Base-by-base conservation (phyloP, 768 basidiomycete species). In the Exsudoporus frostii region DNA sequence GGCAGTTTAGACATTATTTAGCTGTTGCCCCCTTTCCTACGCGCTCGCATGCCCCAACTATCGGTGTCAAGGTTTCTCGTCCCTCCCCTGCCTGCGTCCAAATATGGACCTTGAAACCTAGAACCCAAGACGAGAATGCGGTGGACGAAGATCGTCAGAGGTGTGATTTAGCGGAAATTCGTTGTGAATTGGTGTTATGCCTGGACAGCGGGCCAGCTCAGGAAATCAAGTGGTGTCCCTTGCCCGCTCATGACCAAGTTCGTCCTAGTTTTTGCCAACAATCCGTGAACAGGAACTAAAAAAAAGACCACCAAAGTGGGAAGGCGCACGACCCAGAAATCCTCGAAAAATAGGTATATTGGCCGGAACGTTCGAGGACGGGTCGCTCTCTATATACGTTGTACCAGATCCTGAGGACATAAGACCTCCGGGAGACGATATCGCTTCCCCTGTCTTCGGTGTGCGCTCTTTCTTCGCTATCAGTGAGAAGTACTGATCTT, bases 211-310 rank as follows among this genome's bases (percentile, higher is more conserved):
- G 95, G 0, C 80, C 88, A 5, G 88, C 85, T 3, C 80, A 84
- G 58, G 87, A 90, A 45, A 65, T 95, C 14, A 92, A 88, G 70
- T 98, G 96, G 95, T 95, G 95, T 68, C 96, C 96, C 4, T 66
- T 93, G 27, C 93, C 94, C 1, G 83, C 88, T 17, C 82, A 91
- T 59, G 91, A 92, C 51, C 43, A 66, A 14, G 76, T 79, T 44
- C 52, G 76, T 71, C 54, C 51, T 41, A 15, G 6, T 22, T 38
- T 29, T 40, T 38, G 2, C 38, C 19, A 5, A 9, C 7, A 19
- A 17, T 7, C 2, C 4, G 7, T 39, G 1, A 4, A 45, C 50
- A 8, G 45, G 27, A n/a, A 2, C 54, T 63, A 9, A 54, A 20
- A n/a, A n/a, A 29, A 29, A 4, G 0, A 24, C 1, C 33, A 14